These are phyloP conservation scores for Cyanidiococcus yangmingshanensis DNA, from an alignment of 23 red algal genomes.

Conservation along the genomic window DNA sequence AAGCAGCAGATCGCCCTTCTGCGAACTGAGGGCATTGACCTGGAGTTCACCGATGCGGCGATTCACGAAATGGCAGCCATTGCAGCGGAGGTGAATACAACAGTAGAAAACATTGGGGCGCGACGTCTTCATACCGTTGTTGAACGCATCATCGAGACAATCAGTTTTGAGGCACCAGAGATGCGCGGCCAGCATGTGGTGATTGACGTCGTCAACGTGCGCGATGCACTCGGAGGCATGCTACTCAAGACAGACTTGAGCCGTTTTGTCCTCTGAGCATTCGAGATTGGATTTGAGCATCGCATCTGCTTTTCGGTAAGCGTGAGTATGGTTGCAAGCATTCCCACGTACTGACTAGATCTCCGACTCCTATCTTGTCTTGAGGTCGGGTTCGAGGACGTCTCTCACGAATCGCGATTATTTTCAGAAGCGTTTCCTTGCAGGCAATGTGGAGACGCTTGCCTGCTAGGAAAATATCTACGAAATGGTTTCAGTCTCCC, in stretches of 20 bases:
- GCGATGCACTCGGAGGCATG: conserved; percentile 61
- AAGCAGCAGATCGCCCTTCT: conserved; percentile 67
- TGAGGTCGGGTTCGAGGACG: too few species aligned
- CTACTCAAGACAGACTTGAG: conserved; percentile 62
- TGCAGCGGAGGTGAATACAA: conserved; percentile 73
- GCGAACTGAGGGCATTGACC: conserved; percentile 62
- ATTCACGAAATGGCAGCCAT: conserved; percentile 60
- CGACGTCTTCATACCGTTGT: conserved; percentile 74
- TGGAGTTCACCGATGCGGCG: conserved; percentile 52
- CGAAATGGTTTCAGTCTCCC: too few species aligned
- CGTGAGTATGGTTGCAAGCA: too few species aligned
- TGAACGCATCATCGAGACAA: conserved; percentile 64
- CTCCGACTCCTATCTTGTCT: too few species aligned
- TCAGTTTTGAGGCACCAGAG: conserved; percentile 63
- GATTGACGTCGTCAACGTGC: conserved; percentile 51
- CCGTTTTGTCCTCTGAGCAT: conserved; percentile 49
- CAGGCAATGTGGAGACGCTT: too few species aligned
- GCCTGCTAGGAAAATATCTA: too few species aligned
- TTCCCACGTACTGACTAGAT: too few species aligned
- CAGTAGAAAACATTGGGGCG: conserved; percentile 79
- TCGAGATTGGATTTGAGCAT: too few species aligned
- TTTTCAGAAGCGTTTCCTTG: too few species aligned
- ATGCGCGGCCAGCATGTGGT: conserved; percentile 56
- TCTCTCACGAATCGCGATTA: too few species aligned
- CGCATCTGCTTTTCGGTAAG: too few species aligned